A percentile compares a stretch with the other conserved stretches of the same genome.
Evolutionary conservation across 495 filamentous ascomycete species (phyloP).

Genomic region (Tirmania nivea): DNA sequence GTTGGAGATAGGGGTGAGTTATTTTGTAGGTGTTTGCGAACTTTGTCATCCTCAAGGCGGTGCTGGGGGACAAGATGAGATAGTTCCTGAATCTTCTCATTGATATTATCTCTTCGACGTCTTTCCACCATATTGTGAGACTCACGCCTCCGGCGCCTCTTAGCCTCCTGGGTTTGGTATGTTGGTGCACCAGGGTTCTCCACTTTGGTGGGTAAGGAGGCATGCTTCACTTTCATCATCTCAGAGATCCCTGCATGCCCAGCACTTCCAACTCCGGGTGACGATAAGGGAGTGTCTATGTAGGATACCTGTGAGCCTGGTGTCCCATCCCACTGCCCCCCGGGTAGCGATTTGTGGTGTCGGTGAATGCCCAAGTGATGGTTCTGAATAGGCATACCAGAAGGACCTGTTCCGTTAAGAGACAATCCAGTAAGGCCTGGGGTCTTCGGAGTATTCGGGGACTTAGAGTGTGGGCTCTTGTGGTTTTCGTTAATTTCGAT

Average conservation of each 20-base stretch:
- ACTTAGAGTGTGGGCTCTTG: slow-evolving; percentile 16
- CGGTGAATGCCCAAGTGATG: slow-evolving; percentile 29
- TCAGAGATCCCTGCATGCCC: slow-evolving; percentile 46
- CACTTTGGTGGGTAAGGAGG: slow-evolving; percentile 48
- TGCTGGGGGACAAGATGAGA: slow-evolving; percentile 82
- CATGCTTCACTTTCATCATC: slow-evolving; percentile 46
- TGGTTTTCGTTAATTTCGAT: slow-evolving; percentile 15
- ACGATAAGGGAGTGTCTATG: slow-evolving; percentile 46
- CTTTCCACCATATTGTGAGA: slow-evolving; percentile 95
- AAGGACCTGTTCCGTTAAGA: slow-evolving; percentile 40
- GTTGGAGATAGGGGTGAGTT: slow-evolving; percentile 71
- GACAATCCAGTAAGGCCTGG: slow-evolving; percentile 36
- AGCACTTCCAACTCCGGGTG: slow-evolving; percentile 28
- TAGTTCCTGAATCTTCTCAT: slow-evolving; percentile 90
- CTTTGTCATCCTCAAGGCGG: slow-evolving; percentile 87
- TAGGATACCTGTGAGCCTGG: slow-evolving; percentile 44
- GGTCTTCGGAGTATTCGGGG: slow-evolving; percentile 19
- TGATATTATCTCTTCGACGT: slow-evolving; percentile 89
- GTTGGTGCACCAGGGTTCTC: slow-evolving; percentile 31
- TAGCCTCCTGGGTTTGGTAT: slow-evolving; percentile 64
- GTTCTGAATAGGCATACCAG: slow-evolving; percentile 40
- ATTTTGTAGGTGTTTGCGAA: slow-evolving; percentile 80
- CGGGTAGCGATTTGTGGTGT: slow-evolving; percentile 40
- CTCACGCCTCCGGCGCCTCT: slow-evolving; percentile 69
- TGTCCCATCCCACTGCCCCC: slow-evolving; percentile 47